Conservation (phyloP, 768 basidiomycete species). For the Mycena floridula region DNA sequence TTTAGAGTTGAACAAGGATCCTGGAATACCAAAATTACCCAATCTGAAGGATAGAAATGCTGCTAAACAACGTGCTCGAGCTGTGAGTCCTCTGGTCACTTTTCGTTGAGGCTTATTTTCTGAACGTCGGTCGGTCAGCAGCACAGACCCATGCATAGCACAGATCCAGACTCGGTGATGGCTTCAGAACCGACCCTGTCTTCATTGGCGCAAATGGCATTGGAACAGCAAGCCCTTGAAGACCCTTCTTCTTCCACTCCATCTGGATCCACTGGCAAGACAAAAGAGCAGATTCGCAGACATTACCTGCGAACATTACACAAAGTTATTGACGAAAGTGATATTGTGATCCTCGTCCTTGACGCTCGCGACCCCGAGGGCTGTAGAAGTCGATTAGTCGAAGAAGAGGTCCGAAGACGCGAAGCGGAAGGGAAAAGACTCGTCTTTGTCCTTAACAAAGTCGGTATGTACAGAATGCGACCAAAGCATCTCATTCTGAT, state of each 20-base stretch:
- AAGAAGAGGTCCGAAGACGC: constrained; percentile 85
- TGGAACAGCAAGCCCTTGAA: constrained; percentile 14
- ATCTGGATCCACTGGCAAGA: constrained; percentile 32
- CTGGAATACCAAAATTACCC: constrained; percentile 80
- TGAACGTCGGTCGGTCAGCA: constrained; percentile 8
- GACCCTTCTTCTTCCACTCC: constrained; percentile 29
- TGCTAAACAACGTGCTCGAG: constrained; percentile 40
- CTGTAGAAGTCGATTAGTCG: constrained; percentile 85
- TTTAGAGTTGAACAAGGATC: constrained; percentile 87
- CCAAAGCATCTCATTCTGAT: background rate
- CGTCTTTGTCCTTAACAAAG: constrained; percentile 94
- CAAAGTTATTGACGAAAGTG: constrained; percentile 90
- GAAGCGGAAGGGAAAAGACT: constrained; percentile 88
- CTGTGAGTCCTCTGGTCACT: constrained; percentile 16
- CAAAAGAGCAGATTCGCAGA: constrained; percentile 63
- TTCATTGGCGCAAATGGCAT: constrained; percentile 7
- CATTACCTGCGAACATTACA: constrained; percentile 77
- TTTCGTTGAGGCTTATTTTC: too few relatives aligned
- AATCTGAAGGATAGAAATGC: constrained; percentile 57
- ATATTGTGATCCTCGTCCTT: constrained; percentile 83
- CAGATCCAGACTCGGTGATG: constrained; percentile 60
- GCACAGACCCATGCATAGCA: constrained; percentile 15
- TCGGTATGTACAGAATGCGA: constrained; percentile 50
- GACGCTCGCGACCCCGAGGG: constrained; percentile 97
- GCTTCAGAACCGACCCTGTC: constrained; percentile 68